These are phyloP conservation scores for Lecanicillium sp. DNA, from an alignment of 2,329 filamentous ascomycete species.

Conservation along the genomic window DNA sequence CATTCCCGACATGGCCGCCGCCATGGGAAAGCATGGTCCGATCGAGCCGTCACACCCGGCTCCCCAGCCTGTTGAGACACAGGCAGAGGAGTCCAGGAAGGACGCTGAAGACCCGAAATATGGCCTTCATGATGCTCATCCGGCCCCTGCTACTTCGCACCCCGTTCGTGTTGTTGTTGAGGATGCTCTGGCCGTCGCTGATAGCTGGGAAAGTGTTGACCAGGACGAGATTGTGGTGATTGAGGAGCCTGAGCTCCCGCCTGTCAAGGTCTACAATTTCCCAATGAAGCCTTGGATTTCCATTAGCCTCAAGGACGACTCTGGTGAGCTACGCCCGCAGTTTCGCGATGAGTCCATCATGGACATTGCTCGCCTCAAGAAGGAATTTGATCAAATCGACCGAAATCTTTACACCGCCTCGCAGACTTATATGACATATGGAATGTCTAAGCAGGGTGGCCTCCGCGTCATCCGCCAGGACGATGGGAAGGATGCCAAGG, in stretches of 20 bases:
- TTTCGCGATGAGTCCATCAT: constrained; percentile 78
- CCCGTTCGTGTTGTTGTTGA: constrained; percentile 43
- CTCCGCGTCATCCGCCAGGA: constrained; percentile 91
- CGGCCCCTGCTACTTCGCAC: constrained; percentile 28
- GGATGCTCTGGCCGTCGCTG: constrained; percentile 55
- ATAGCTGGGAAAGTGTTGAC: constrained; percentile 87
- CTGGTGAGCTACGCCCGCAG: constrained; percentile 47
- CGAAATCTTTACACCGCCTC: constrained; percentile 87
- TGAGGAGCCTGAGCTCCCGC: constrained; percentile 57
- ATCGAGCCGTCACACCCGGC: constrained; percentile 31
- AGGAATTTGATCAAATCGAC: constrained; percentile 96
- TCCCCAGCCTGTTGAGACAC: constrained; percentile 44
- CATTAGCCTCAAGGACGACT: constrained; percentile 61
- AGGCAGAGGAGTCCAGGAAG: constrained; percentile 17
- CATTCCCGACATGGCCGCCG: neutral
- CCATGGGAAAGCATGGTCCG: constrained; percentile 11
- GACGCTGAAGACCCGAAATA: constrained; percentile 23
- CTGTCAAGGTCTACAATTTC: constrained; percentile 85
- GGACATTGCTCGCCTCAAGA: constrained; percentile 90
- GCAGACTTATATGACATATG: constrained; percentile 87
- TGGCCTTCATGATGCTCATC: constrained; percentile 34
- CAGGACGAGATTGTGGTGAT: constrained; percentile 58
- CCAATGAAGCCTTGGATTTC: constrained; percentile 95
- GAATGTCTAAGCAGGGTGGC: constrained; percentile 86
- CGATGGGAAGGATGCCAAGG: constrained; percentile 82